Evolutionary conservation across 331 rosid species (phyloP).

Genomic region (Rosa hybrid): DNA sequence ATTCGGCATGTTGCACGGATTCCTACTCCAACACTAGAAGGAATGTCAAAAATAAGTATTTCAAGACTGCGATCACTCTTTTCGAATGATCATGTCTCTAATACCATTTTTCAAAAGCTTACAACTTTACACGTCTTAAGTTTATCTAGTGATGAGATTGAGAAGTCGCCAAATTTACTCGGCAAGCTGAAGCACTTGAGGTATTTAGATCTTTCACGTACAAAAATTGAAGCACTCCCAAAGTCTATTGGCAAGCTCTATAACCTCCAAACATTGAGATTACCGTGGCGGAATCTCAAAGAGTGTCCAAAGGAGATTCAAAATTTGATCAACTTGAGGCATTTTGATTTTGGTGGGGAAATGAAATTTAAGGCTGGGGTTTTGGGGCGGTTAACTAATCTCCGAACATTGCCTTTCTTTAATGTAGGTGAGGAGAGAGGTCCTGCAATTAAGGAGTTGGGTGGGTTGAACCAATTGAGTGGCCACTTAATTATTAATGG

Average conservation of each 20-base stretch:
- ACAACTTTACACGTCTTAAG: no score
- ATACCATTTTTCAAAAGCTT: no score
- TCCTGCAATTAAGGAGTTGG: not conserved
- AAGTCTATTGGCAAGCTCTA: slow-evolving; percentile 1
- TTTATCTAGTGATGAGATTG: no score
- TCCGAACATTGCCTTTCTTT: not conserved
- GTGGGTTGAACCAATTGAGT: not conserved
- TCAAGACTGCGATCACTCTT: no score
- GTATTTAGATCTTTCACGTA: not conserved
- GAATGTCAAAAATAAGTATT: no score
- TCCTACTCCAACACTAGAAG: no score
- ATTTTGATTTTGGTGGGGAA: not conserved
- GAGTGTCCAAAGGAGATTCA: not conserved
- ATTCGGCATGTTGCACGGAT: no score
- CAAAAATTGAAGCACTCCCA: not conserved
- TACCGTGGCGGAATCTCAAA: not conserved
- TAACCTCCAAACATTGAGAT: not conserved
- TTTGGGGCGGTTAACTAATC: not conserved
- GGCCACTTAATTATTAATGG: not conserved
- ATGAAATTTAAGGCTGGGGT: not conserved
- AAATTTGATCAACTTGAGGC: not conserved
- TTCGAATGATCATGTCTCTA: fast-evolving
- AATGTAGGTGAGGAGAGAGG: not conserved
- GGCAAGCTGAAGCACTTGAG: not conserved
- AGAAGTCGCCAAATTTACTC: no score